Evolutionary conservation across 768 basidiomycete genomes (phyloP), one percentile per base, ranked within the genome.

Genomic region (Galerina marginata): DNA sequence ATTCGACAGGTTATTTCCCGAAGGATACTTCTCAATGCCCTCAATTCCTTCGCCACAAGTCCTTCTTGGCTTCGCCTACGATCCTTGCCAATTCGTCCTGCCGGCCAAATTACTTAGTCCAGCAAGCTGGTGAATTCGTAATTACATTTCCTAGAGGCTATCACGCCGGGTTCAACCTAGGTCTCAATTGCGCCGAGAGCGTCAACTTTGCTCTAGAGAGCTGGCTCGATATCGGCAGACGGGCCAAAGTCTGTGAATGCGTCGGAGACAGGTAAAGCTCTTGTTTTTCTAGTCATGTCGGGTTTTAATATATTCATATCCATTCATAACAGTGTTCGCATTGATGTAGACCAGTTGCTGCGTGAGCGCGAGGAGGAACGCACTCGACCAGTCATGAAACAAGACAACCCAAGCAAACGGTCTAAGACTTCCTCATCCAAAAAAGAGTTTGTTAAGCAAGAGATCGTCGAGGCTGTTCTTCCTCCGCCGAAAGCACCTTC

Each of bases 41-140:
- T 1, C 94, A 99, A 71, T 99, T 98, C 75, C 81, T 99, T 56
- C 88, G 97, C 2, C 97, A 99, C 77, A 99, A 99, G 72, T 92
- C 94, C 0, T 99, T 94, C 75, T 85, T 96, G 40, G 95, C 91
- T 2, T 97, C 95, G 1, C 97, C 97, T 0, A 88, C 83, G 6
- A 78, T 88, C 3, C 84, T 99, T 0, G 86, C 92, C 0, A 87
- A 92, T 66, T 86, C 89, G 0, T 87, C 92, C 2, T 93, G 91
- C 64, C 74, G 80, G 56, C 96, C 92, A 50, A 99, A 96, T 69
- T 85, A 84, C 57, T 84, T 96, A 26, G 95, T 96, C 0, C 97
- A 99, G 68, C 89, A 95, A 47, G 86, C 91, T 45, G 92, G 93
- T n/a, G 96, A 98, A 72, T 97, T 98, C 62, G 92, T 99, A 42